phyloP scores from a whole-genome alignment of 495 filamentous ascomycete species.

The Lentithecium fluviatile region DNA sequence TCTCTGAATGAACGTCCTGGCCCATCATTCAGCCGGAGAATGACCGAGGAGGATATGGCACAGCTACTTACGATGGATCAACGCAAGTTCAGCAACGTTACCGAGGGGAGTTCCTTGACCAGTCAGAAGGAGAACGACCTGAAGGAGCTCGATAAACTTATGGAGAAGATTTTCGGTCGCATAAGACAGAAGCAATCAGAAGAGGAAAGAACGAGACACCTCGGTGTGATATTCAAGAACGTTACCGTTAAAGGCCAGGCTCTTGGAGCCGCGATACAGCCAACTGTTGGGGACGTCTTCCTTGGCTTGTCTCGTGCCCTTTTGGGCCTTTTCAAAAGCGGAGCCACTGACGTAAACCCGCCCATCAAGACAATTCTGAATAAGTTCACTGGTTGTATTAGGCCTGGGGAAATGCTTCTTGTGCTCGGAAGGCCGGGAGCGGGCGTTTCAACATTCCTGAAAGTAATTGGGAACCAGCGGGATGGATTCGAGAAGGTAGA shows the following conservation, averaged over 20 bases:
- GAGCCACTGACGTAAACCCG: slow-evolving; percentile 47
- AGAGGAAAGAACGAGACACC: slow-evolving; percentile 58
- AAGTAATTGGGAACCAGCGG: slow-evolving; percentile 65
- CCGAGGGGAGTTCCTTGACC: background rate
- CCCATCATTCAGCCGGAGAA: background rate
- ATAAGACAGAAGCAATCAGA: slow-evolving; percentile 61
- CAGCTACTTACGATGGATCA: background rate
- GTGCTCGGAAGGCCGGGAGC: slow-evolving; percentile 71
- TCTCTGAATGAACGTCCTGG: background rate
- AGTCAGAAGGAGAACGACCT: slow-evolving; percentile 49
- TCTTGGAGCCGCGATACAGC: slow-evolving; percentile 64
- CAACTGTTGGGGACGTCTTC: slow-evolving; percentile 63
- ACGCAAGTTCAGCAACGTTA: background rate
- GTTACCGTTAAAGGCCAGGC: slow-evolving; percentile 66
- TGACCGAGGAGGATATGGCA: background rate
- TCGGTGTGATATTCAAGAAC: slow-evolving; percentile 44
- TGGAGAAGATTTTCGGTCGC: slow-evolving; percentile 65
- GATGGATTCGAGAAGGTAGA: slow-evolving; percentile 60
- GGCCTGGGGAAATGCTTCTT: slow-evolving; percentile 55
- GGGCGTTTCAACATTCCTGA: slow-evolving; percentile 72
- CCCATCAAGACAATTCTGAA: slow-evolving; percentile 63
- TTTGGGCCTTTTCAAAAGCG: slow-evolving; percentile 51
- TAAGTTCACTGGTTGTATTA: slow-evolving; percentile 57
- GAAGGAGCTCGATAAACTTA: slow-evolving; percentile 57
- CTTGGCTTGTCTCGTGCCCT: slow-evolving; percentile 51